These are phyloP conservation scores for Fusarium coicis DNA, from an alignment of 2,329 filamentous ascomycete species.

Conservation along the genomic window DNA sequence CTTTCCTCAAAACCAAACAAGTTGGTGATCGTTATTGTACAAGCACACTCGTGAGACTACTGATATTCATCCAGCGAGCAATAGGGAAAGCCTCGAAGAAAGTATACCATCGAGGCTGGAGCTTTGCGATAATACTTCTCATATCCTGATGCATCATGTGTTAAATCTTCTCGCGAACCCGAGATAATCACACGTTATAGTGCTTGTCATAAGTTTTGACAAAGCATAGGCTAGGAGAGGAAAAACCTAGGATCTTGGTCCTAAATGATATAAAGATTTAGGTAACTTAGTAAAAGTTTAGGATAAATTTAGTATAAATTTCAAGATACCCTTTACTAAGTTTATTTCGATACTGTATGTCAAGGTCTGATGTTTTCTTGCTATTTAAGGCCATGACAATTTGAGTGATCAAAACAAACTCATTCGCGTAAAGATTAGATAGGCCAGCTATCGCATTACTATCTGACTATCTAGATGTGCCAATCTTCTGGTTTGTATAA, in stretches of 20 bases:
- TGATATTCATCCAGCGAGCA: neutral
- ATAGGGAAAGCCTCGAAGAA: neutral
- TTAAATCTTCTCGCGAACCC: neutral
- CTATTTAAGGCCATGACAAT: neutral
- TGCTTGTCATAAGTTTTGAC: neutral
- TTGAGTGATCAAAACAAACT: neutral
- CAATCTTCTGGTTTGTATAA: constrained; percentile 9
- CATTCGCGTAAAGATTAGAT: neutral
- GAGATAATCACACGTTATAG: too few species aligned
- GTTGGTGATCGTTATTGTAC: neutral
- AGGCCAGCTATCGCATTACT: constrained; percentile 39
- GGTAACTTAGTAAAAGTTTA: neutral
- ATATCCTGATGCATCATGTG: neutral
- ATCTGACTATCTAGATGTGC: constrained; percentile 12
- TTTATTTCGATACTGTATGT: neutral
- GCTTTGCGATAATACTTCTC: neutral
- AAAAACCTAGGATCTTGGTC: neutral
- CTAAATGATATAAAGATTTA: neutral
- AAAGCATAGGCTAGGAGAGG: neutral
- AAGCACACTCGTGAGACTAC: neutral
- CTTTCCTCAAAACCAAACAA: neutral
- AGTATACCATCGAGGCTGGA: neutral
- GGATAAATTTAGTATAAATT: neutral
- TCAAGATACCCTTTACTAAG: too few species aligned
- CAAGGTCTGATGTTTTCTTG: neutral